Base-by-base conservation (phyloP, 176 grass and related monocot species). In the Eleusine coracana region DNA sequence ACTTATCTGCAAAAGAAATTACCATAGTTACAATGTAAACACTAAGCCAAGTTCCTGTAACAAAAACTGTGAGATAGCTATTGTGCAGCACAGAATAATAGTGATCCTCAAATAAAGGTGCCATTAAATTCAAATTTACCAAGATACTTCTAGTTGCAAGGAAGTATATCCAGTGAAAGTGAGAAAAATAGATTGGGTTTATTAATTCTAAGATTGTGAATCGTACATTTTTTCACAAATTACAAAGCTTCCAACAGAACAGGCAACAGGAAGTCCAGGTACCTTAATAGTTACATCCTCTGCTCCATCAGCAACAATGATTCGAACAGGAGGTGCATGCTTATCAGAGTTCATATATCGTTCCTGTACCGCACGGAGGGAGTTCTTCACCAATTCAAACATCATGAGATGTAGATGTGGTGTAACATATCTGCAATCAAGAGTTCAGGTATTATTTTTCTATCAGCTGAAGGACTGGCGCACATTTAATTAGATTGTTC, bases 231-330 rank as follows among this genome's bases (percentile, higher is more conserved):
- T 28, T 0, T 86, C 62, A 38, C 3, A 39, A 15, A 31, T 65
- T 21, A 44, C 21, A 73, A 65, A 51, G 21, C 11, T 36, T 25
- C 39, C 41, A 16, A 63, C 6, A 28, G 20, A 42, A 67, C 4
- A 77, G 20, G 42, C 5, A 73, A n/a, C 23, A 38, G 2, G 42
- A 72, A 63, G 50, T 75, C 12, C 42, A 39, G 44, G 54, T 50
- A 98, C 96, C 92, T 98, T 98, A 60, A 98, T 98, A 76, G 96
- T 91, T 65, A 98, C 96, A 41, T 98, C 96, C 73, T 98, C 96
- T 83, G 88, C 81, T 71, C 96, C 96, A 84, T 95, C 96, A 74
- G 96, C 90, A 77, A 98, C 96, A 81, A 98, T 88, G 62, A 98
- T 98, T 88, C 89, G 87, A 76, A 98, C 82, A 9, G 96, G 92